A percentile compares a stretch with the other conserved stretches of the same genome.
phyloP scores from a whole-genome alignment of 176 grass and related monocot species.

The Zizania latifolia region DNA sequence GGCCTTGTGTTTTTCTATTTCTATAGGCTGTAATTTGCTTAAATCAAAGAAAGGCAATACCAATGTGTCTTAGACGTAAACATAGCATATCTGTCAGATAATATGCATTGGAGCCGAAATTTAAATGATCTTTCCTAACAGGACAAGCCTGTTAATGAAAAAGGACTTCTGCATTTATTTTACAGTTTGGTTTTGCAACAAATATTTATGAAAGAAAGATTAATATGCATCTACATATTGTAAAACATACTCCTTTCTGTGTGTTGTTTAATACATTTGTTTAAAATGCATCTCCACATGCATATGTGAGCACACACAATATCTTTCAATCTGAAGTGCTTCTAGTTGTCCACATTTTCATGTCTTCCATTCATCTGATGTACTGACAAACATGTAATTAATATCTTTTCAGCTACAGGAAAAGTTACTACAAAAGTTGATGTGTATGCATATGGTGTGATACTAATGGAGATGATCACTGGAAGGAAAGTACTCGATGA shows the following conservation, averaged over 20 bases:
- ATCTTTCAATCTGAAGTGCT: background rate
- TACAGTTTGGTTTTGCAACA: too few relatives aligned
- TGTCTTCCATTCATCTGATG: background rate
- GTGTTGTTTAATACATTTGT: background rate
- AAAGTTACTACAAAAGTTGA: slow-evolving; percentile 93
- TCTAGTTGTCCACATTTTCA: background rate
- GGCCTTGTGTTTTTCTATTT: too few relatives aligned
- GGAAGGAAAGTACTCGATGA: slow-evolving; percentile 90
- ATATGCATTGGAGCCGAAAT: too few relatives aligned
- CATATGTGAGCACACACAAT: too few relatives aligned
- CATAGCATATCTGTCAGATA: too few relatives aligned
- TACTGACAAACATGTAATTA: slow-evolving; percentile 22
- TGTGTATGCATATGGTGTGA: slow-evolving; percentile 91
- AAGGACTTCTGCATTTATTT: too few relatives aligned
- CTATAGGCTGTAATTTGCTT: too few relatives aligned
- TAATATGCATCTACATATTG: background rate
- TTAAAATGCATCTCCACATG: background rate
- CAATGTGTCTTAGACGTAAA: too few relatives aligned
- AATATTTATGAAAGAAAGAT: too few relatives aligned
- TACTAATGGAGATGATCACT: slow-evolving; percentile 93
- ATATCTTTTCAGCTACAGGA: slow-evolving; percentile 69
- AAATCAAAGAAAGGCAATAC: too few relatives aligned
- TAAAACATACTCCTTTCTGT: background rate
- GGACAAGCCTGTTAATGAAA: too few relatives aligned
- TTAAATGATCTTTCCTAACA: too few relatives aligned